These are phyloP conservation scores for Schwanniomyces yamadae DNA, from an alignment of 805 yeast genomes.

Conservation along the genomic window DNA sequence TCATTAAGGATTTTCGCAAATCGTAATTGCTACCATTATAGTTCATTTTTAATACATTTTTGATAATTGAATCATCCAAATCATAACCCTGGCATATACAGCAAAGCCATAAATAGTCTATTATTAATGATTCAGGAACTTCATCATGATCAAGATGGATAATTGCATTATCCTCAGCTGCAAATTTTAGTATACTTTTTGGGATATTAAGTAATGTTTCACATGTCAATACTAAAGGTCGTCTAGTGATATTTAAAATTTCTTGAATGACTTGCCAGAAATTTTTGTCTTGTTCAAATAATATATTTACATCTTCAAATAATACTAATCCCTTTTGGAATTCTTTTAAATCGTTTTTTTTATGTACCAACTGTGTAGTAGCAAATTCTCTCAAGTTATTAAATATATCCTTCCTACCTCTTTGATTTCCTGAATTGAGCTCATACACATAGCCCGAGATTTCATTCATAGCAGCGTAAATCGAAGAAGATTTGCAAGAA, in stretches of 20 bases:
- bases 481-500: slow-evolving; percentile 72
- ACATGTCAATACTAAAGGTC: slow-evolving; percentile 74
- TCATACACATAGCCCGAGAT: slow-evolving; percentile 76
- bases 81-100: slow-evolving; percentile 34
- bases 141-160: slow-evolving; percentile 26
- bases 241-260: slow-evolving; percentile 55
- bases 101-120: slow-evolving; percentile 42
- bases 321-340: slow-evolving; percentile 68
- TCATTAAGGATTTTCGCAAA: slow-evolving; percentile 46
- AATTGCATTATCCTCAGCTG: slow-evolving; percentile 41
- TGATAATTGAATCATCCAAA: slow-evolving; percentile 28
- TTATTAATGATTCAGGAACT: slow-evolving; percentile 14
- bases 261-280: slow-evolving; percentile 77
- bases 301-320: slow-evolving; percentile 81
- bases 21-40: slow-evolving; percentile 31
- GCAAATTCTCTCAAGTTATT: slow-evolving; percentile 72
- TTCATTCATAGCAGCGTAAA: slow-evolving; percentile 64
- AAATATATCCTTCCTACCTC: slow-evolving; percentile 71
- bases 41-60: slow-evolving; percentile 20
- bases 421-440: slow-evolving; percentile 67
- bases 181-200: slow-evolving; percentile 42
- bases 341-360: slow-evolving; percentile 15
- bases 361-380: slow-evolving; percentile 77
- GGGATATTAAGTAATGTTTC: slow-evolving; percentile 51
- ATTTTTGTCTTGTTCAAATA: slow-evolving; percentile 73